Evolutionary conservation across 2,329 filamentous ascomycete genomes (phyloP).

Genomic region (Apiospora rasikravindrae): DNA sequence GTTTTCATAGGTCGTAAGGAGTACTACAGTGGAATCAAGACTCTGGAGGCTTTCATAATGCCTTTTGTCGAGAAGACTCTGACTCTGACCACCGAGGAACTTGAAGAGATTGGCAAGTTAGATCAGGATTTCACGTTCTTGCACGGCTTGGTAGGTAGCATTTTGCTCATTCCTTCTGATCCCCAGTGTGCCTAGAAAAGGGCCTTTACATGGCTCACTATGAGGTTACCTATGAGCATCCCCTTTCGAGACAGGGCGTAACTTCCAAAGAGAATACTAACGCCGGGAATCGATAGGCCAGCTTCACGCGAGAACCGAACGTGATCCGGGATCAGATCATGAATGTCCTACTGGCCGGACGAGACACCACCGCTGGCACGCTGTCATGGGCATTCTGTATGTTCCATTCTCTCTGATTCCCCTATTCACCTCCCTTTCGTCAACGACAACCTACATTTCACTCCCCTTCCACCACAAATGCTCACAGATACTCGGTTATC

Average conservation of each 20-base stretch:
- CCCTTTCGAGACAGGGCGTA: not conserved
- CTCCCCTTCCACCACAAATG: not conserved
- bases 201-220: not conserved
- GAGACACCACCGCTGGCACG: conserved; percentile 73
- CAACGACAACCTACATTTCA: not conserved
- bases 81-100: conserved; percentile 64
- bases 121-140: conserved; percentile 75
- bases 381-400: conserved; percentile 67
- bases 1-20: conserved; percentile 27
- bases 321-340: conserved; percentile 79
- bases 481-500: not conserved
- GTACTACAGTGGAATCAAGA: conserved; percentile 67
- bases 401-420: not conserved
- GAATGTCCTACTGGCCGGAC: conserved; percentile 72
- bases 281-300: conserved; percentile 54
- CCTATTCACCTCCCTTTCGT: not conserved
- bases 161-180: not conserved
- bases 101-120: conserved; percentile 71
- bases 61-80: conserved; percentile 72
- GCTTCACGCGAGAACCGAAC: conserved; percentile 65
- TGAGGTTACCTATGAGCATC: not conserved
- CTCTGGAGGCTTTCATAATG: conserved; percentile 72
- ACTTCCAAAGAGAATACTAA: not conserved
- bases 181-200: not conserved
- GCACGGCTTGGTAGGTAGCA: conserved; percentile 54